phyloP scores from a whole-genome alignment of 371 early-diverging fungal genomes.

The Sanchytrium tribonematis region DNA sequence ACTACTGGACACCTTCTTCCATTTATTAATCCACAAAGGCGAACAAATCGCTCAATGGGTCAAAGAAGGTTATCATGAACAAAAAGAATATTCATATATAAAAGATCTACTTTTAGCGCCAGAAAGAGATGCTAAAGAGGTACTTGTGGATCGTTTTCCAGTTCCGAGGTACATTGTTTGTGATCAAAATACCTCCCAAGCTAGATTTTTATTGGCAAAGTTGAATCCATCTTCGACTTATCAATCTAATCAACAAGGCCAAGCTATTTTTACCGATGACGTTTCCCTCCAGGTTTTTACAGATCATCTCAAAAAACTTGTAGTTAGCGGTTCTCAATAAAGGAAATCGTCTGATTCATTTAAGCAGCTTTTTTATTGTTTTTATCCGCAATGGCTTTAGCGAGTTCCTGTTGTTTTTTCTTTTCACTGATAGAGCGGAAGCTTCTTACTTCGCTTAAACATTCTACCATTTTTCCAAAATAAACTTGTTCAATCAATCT shows the following conservation, averaged over 20 bases:
- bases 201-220: slow-evolving; percentile 91
- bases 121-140: slow-evolving; percentile 55
- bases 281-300: slow-evolving; percentile 87
- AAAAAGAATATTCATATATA: slow-evolving; percentile 73
- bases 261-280: slow-evolving; percentile 88
- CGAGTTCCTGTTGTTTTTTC: too few species aligned
- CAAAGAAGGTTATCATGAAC: slow-evolving; percentile 64
- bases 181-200: slow-evolving; percentile 92
- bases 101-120: slow-evolving; percentile 72
- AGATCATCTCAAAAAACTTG: slow-evolving; percentile 67
- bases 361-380: too few species aligned
- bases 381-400: too few species aligned
- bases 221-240: slow-evolving; percentile 96
- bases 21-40: slow-evolving; percentile 86
- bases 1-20: slow-evolving; percentile 93
- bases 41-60: slow-evolving; percentile 73
- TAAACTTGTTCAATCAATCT: too few species aligned
- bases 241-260: slow-evolving; percentile 27
- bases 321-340: slow-evolving; percentile 13
- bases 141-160: slow-evolving; percentile 83
- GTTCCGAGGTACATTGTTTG: slow-evolving; percentile 94
- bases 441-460: too few species aligned
- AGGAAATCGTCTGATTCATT: too few species aligned
- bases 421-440: too few species aligned
- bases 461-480: too few species aligned